Conservation (phyloP, 768 basidiomycete genomes). For the Amanita thiersii region DNA sequence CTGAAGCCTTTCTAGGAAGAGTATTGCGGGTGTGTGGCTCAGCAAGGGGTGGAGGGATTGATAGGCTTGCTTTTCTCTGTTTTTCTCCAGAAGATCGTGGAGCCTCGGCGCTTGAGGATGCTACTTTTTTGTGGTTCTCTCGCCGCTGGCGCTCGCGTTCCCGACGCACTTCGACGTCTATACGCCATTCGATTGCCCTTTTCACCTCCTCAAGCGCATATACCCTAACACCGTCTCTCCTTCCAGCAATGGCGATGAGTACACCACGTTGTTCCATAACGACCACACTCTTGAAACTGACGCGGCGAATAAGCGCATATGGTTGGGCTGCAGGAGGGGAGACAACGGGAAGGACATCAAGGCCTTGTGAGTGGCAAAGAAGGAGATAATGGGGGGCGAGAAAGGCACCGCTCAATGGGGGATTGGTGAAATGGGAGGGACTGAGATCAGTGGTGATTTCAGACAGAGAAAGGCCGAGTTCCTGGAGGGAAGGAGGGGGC, state of each 20-base stretch:
- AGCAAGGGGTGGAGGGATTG: slow-evolving; percentile 34
- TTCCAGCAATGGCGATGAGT: slow-evolving; percentile 82
- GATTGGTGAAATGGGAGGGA: slow-evolving; percentile 70
- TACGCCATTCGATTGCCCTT: slow-evolving; percentile 81
- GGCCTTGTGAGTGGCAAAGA: slow-evolving; percentile 77
- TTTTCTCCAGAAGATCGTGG: slow-evolving; percentile 34
- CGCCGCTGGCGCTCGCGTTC: slow-evolving; percentile 67
- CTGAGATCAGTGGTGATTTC: slow-evolving; percentile 61
- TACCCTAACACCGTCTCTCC: slow-evolving; percentile 80
- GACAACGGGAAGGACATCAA: slow-evolving; percentile 75
- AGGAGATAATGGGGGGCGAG: slow-evolving; percentile 75
- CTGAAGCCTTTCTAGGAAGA: slow-evolving; percentile 33
- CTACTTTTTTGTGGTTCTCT: slow-evolving; percentile 54
- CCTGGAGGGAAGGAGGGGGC: slow-evolving; percentile 61
- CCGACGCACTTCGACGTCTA: slow-evolving; percentile 69
- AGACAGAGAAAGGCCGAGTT: slow-evolving; percentile 68
- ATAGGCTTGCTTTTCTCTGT: slow-evolving; percentile 37
- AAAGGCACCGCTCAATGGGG: slow-evolving; percentile 74
- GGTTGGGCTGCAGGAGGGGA: slow-evolving; percentile 71
- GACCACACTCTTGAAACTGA: slow-evolving; percentile 79
- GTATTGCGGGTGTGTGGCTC: slow-evolving; percentile 20
- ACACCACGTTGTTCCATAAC: slow-evolving; percentile 91
- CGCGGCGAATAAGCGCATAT: slow-evolving; percentile 75
- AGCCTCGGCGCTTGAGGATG: slow-evolving; percentile 25
- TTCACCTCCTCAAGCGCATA: slow-evolving; percentile 85